A percentile compares a stretch with the other conserved stretches of the same genome.
These are phyloP conservation scores for Pilobolus umbonatus DNA, from an alignment of 192 early-diverging fungal genomes.

Conservation along the genomic window DNA sequence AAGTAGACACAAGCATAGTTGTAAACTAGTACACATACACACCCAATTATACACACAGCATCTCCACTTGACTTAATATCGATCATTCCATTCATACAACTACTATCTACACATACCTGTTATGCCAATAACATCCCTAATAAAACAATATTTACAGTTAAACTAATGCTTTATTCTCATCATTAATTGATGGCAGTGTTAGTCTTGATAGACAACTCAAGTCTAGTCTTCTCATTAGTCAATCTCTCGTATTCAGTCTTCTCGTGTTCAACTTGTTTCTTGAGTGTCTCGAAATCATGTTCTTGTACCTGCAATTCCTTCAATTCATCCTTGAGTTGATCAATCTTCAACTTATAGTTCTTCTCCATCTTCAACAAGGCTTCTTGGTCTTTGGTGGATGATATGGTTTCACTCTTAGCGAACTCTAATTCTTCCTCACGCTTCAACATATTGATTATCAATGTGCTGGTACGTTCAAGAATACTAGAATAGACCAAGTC, in stretches of 20 bases:
- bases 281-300: conserved; percentile 27
- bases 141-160: background rate
- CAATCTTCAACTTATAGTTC: conserved; percentile 13
- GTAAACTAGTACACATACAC: too few relatives aligned
- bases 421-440: conserved; percentile 38
- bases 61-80: too few relatives aligned
- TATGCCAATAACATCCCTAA: background rate
- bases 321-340: conserved; percentile 11
- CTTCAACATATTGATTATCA: conserved; percentile 45
- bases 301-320: conserved; percentile 19
- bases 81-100: too few relatives aligned
- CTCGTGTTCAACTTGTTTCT: conserved; percentile 22
- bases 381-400: conserved; percentile 14
- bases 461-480: conserved; percentile 49
- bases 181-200: background rate
- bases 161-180: background rate
- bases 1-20: conserved; percentile 29
- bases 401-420: conserved; percentile 13
- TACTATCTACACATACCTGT: too few relatives aligned
- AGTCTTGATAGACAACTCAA: conserved; percentile 3
- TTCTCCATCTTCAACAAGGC: conserved; percentile 18
- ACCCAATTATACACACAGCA: too few relatives aligned
- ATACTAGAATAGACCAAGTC: conserved; percentile 27
- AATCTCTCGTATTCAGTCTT: conserved; percentile 24
- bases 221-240: conserved; percentile 18